A percentile compares a stretch with the other conserved stretches of the same genome.
Conservation (phyloP, 306 rosid species). For the Quercus ilex region DNA sequence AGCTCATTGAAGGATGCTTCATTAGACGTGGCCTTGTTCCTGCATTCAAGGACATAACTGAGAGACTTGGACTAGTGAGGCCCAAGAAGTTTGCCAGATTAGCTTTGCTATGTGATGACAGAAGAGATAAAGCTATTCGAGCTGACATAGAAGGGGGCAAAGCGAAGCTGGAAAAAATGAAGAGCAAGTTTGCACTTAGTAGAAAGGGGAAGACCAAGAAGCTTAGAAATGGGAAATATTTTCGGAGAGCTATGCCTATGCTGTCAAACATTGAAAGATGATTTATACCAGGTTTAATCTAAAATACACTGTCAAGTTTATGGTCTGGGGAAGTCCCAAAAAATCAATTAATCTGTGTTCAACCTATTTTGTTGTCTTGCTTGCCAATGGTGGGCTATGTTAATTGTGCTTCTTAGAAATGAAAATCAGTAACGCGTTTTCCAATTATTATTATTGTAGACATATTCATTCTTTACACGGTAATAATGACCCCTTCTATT, state of each 20-base stretch:
- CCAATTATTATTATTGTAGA: no score
- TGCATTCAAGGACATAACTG: conserved; percentile 75
- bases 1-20: conserved; percentile 78
- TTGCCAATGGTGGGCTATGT: no score
- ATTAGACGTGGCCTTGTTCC: conserved; percentile 86
- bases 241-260: conserved; percentile 32
- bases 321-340: no score
- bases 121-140: conserved; percentile 58
- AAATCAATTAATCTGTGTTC: no score
- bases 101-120: conserved; percentile 83
- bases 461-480: no score
- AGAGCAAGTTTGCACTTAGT: conserved; percentile 41
- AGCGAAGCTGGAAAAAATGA: conserved; percentile 72
- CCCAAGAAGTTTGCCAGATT: conserved; percentile 87
- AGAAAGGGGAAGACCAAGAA: conserved; percentile 40
- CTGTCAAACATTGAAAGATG: conserved; percentile 13
- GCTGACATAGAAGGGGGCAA: conserved; percentile 69
- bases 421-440: no score
- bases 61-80: conserved; percentile 70
- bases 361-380: no score
- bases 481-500: no score
- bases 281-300: no score
- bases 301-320: no score
- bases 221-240: conserved; percentile 40
- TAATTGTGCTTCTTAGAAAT: no score